phyloP scores from a whole-genome alignment of 1,139 yeast species.

The Nakaseomyces sp. region DNA sequence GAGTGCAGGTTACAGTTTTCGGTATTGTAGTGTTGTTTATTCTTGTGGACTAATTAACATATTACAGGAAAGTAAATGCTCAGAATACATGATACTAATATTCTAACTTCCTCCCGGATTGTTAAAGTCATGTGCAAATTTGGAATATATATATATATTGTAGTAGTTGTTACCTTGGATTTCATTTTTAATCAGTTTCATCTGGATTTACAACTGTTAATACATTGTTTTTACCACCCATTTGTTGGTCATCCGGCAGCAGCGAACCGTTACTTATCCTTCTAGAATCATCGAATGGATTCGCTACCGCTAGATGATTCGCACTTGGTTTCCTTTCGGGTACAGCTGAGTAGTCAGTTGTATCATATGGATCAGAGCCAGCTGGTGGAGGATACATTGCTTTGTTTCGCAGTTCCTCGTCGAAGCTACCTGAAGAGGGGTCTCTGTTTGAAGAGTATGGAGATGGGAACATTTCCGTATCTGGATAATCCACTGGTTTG shows the following conservation, averaged over 20 bases:
- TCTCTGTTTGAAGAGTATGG: constrained; percentile 12
- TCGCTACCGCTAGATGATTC: constrained; percentile 11
- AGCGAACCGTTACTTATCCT: constrained; percentile 28
- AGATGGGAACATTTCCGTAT: constrained; percentile 8
- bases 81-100: not conserved
- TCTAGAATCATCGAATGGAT: constrained; percentile 30
- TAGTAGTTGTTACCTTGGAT: not conserved
- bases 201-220: constrained; percentile 32
- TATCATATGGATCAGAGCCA: constrained; percentile 5
- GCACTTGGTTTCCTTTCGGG: constrained; percentile 5
- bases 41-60: not conserved
- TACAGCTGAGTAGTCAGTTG: constrained; percentile 2
- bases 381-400: constrained; percentile 6
- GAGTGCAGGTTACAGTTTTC: too few relatives aligned
- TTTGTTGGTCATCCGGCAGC: constrained; percentile 12
- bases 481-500: constrained; percentile 29
- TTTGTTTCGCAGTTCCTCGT: constrained; percentile 8
- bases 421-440: constrained; percentile 7
- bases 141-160: not conserved
- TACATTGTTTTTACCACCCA: constrained; percentile 15
- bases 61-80: not conserved
- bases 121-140: not conserved
- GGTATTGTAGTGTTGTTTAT: too few relatives aligned
- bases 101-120: not conserved
- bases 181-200: constrained; percentile 11